These are phyloP conservation scores for Perkinsus olseni DNA, from an alignment of 169 alveolate genomes.

Conservation along the genomic window DNA sequence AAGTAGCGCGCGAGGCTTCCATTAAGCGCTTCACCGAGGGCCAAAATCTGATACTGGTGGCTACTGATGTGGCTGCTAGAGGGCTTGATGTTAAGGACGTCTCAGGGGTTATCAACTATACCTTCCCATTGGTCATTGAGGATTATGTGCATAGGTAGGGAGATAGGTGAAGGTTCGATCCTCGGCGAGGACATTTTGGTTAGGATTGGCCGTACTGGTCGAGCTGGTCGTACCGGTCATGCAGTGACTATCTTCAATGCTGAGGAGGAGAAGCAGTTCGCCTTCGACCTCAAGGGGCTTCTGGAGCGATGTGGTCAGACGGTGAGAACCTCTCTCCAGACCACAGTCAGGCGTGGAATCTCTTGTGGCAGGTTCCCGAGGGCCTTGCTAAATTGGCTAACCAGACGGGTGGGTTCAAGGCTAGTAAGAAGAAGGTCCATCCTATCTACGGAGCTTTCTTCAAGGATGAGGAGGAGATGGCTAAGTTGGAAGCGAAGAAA, in stretches of 20 bases:
- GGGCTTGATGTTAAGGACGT: slow-evolving; percentile 78
- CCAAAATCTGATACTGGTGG: slow-evolving; percentile 42
- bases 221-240: slow-evolving; percentile 81
- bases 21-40: slow-evolving; percentile 36
- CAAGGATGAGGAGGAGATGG: background rate
- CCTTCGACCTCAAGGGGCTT: background rate
- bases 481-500: background rate
- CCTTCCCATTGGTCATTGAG: slow-evolving; percentile 55
- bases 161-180: background rate
- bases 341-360: background rate
- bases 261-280: slow-evolving; percentile 3
- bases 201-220: slow-evolving; percentile 84
- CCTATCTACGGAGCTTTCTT: background rate
- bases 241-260: slow-evolving; percentile 60
- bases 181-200: background rate
- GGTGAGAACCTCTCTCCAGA: background rate
- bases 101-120: slow-evolving; percentile 66
- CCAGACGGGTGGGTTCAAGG: background rate
- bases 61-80: slow-evolving; percentile 80
- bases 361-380: background rate
- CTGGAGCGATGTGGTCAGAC: background rate
- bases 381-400: background rate
- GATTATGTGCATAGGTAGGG: background rate
- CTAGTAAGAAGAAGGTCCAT: background rate
- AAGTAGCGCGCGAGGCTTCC: slow-evolving; percentile 36